Evolutionary conservation across 2,329 filamentous ascomycete species (phyloP).

Genomic region (Dactylellina parvicollis): DNA sequence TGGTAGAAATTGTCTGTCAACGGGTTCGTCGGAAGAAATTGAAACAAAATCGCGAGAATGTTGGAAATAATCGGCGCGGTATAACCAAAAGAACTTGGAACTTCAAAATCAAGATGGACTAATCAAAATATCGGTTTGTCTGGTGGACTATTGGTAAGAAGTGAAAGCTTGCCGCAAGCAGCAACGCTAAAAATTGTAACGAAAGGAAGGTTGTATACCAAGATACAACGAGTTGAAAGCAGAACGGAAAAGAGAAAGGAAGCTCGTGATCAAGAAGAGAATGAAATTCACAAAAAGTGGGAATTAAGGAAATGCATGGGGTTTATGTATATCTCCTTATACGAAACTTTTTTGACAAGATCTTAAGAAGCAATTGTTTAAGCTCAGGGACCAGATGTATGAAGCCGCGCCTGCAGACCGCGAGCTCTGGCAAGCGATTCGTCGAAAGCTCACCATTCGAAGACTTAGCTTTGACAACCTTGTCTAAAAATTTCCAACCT

Average conservation of each 20-base stretch:
- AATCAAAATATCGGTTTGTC: background rate
- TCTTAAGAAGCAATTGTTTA: conserved; percentile 5
- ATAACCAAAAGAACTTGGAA: conserved; percentile 13
- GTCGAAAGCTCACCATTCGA: conserved; percentile 13
- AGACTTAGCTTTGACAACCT: conserved; percentile 18
- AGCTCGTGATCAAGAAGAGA: conserved; percentile 40
- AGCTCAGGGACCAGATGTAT: conserved; percentile 38
- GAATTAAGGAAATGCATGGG: conserved; percentile 1
- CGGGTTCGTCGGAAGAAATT: background rate
- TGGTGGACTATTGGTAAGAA: conserved; percentile 19
- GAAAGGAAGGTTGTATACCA: conserved; percentile 39
- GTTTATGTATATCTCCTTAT: conserved; percentile 45
- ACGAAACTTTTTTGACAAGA: conserved; percentile 19
- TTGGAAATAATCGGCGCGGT: background rate
- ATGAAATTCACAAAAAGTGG: background rate
- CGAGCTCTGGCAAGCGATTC: conserved; percentile 46
- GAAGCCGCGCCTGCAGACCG: conserved; percentile 52
- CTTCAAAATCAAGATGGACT: background rate
- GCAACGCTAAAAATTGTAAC: conserved; percentile 21
- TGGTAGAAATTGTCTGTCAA: background rate
- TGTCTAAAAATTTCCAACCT: conserved; percentile 6
- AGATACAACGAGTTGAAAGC: conserved; percentile 17
- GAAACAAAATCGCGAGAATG: conserved; percentile 1
- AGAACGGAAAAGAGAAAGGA: conserved; percentile 16
- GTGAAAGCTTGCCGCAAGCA: conserved; percentile 40